Evolutionary conservation across 2,329 filamentous ascomycete genomes (phyloP), one percentile per base, ranked within the genome.

Genomic region (Clarireedia paspali): DNA sequence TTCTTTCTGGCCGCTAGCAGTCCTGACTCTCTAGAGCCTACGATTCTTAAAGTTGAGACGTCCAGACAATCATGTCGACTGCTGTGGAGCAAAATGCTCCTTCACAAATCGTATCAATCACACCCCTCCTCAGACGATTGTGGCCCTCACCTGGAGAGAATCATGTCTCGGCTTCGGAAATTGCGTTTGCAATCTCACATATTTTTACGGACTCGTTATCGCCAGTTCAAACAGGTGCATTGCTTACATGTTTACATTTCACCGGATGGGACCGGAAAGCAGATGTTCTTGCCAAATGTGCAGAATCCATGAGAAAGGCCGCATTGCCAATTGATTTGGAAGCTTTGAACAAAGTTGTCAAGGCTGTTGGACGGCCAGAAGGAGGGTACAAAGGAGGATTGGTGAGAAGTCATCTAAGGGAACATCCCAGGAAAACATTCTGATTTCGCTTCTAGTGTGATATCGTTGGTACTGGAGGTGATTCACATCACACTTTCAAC

Each of bases 401-500:
- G 69, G 90, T 95, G 77, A 74, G 85, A 73, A 45, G 6, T 36
- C 42, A 36, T 15, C 36, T 50, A n/a, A 24, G 17, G 30, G 30
- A 34, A 20, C 17, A 9, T 49, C 23, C 9, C 6, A 27, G 4
- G 26, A 20, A 36, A 14, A 26, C 54, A 49, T 59, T 47, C 58
- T 61, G 26, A 64, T 55, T 34, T 14, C 24, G 24, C 50, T 46
- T 12, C 50, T 53, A 83, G 76, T 84, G 91, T 70, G 94, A 99
- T 71, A 97, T 99, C 70, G 94, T 99, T 57, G 94, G 94, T 64
- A 99, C 94, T 6, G 94, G 94, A 63, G 94, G 94, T 68, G 94
- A 99, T 75, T 87, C 88, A 20, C 91, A 97, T 78, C 90, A 95
- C 72, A 99, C 94, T 36, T 99, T 96, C 83, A 99, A 99, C 72